Conservation (phyloP, 2,329 filamentous ascomycete genomes). For the Diaporthe eres region DNA sequence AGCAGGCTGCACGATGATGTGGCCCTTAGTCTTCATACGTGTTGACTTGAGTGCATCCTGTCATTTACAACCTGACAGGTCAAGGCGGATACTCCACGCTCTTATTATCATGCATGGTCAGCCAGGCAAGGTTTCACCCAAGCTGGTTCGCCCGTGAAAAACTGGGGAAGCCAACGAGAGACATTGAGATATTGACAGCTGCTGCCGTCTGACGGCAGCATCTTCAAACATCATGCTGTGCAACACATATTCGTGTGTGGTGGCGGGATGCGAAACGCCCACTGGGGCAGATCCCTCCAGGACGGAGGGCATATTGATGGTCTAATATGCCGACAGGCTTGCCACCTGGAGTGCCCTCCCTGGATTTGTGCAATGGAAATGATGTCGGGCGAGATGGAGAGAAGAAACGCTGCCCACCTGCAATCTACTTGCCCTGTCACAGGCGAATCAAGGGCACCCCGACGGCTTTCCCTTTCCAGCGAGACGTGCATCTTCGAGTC, state of each 20-base stretch:
- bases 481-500: conserved; percentile 32
- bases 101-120: conserved; percentile 25
- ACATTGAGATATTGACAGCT: conserved; percentile 30
- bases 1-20: conserved; percentile 28
- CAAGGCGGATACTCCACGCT: conserved; percentile 3
- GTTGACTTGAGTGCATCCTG: neutral
- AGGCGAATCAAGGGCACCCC: neutral
- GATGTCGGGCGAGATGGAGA: conserved; percentile 20
- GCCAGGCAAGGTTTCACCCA: conserved; percentile 9
- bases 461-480: conserved; percentile 24
- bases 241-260: conserved; percentile 4
- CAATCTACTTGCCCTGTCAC: neutral
- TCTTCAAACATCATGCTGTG: conserved; percentile 38
- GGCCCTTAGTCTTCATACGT: neutral
- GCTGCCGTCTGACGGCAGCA: conserved; percentile 37
- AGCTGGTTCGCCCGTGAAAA: conserved; percentile 19
- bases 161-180: conserved; percentile 24
- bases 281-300: neutral
- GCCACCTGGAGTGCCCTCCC: neutral
- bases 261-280: conserved; percentile 24
- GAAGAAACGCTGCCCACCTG: conserved; percentile 14
- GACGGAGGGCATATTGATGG: conserved; percentile 1
- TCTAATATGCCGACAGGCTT: conserved; percentile 13
- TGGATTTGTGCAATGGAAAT: conserved; percentile 15
- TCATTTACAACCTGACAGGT: neutral